Evolutionary conservation across 129 eudicot genomes (phyloP), one percentile per base, ranked within the genome.

Genomic region (Arctium lappa): DNA sequence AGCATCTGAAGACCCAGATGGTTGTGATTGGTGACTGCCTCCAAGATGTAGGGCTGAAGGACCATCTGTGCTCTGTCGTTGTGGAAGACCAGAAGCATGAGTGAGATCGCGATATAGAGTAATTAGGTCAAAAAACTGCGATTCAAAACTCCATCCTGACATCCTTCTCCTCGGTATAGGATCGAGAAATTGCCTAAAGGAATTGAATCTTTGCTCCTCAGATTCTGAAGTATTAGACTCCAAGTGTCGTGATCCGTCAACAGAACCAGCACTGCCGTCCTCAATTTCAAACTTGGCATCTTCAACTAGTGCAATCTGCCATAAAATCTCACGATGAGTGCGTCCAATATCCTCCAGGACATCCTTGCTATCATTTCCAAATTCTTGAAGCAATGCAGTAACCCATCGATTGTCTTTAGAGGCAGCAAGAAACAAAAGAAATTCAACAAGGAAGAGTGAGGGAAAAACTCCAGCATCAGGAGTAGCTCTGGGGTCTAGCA

Each of bases 71-170:
- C 77, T 73, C 60, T 83, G 88, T 50, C 90, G 78, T 56, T 86
- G 94, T 71, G 91, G 97, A 86, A 83, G 85, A 69, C 99, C 86
- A 32, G 93, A 85, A 48, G 97, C 86, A 56, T 93, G 94, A 39
- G 94, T 81, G 56, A 96, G 91, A 85, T 93, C 98, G 34, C 97
- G 92, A 81, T 93, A 93, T 39, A 89, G 81, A 73, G 87, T 89
- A 69, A 96, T 89, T 6, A 96, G 89, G 81, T 93, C 98, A 87
- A 96, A 91, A 88, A 96, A 91, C 85, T 96, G 95, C 44, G 98
- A 93, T 66, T 96, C 99, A 36, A 90, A 86, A 86, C 95, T 93
- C 98, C 97, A 96, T 40, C 98, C 98, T 4, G 99, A 91, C 91
- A 84, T 89, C 80, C 98, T 87, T 77, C 99, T 96, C 60, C 97